Evolutionary conservation across 106 monocot genomes (phyloP).

Genomic region (Chionographis japonica): DNA sequence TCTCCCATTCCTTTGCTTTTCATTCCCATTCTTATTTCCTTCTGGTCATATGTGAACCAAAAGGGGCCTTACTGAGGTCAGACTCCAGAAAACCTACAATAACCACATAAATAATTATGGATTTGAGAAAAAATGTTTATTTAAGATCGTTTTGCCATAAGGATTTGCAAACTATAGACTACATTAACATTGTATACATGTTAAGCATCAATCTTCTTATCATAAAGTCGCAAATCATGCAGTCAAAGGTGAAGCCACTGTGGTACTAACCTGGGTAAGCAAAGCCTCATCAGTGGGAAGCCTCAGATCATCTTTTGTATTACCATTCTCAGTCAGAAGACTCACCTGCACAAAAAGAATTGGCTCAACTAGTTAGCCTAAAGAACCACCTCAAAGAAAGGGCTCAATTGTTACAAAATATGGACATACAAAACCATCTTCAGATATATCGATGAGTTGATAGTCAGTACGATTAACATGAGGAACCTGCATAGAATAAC

Average conservation of each 20-base stretch:
- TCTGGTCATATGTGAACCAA: too few species aligned
- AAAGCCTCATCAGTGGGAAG: constrained; percentile 38
- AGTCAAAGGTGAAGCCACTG: too few species aligned
- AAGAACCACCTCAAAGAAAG: neutral
- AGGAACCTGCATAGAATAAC: constrained; percentile 21
- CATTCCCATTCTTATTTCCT: too few species aligned
- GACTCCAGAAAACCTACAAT: neutral
- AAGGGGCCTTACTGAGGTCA: neutral
- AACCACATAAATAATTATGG: too few species aligned
- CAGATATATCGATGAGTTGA: constrained; percentile 43
- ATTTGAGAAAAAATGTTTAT: neutral
- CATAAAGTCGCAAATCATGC: too few species aligned
- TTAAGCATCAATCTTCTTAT: too few species aligned
- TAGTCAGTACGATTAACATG: constrained; percentile 38
- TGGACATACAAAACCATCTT: constrained; percentile 31
- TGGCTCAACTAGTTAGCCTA: neutral
- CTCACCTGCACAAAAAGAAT: constrained; percentile 19
- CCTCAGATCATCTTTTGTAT: constrained; percentile 35
- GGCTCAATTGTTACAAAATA: neutral
- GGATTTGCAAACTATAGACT: too few species aligned
- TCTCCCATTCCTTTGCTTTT: too few species aligned
- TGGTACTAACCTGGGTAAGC: constrained; percentile 22
- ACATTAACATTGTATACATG: too few species aligned
- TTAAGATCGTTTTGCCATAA: neutral
- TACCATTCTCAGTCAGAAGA: constrained; percentile 30